A percentile compares a stretch with the other conserved stretches of the same genome.
Evolutionary conservation across 768 basidiomycete genomes (phyloP).

Genomic region (Panus rudis): DNA sequence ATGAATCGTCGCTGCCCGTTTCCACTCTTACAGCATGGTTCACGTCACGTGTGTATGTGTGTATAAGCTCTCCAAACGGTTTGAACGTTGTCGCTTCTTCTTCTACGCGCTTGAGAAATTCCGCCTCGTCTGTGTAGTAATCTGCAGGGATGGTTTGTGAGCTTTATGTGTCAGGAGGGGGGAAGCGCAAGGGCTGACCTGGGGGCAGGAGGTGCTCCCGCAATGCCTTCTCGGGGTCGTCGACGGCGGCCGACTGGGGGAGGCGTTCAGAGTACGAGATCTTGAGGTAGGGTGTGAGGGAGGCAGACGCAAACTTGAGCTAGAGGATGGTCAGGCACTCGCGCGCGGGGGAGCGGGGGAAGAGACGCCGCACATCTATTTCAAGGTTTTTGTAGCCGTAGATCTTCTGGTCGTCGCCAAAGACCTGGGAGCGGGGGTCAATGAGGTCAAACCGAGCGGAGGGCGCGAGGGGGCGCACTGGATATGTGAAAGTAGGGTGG

Average conservation of each 20-base stretch:
- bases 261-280: constrained; percentile 66
- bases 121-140: constrained; percentile 59
- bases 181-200: constrained; percentile 38
- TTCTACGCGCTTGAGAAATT: constrained; percentile 67
- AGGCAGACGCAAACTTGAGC: constrained; percentile 86
- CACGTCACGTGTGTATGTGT: constrained; percentile 68
- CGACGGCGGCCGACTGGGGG: constrained; percentile 58
- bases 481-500: constrained; percentile 90
- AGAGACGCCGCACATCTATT: constrained; percentile 61
- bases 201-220: constrained; percentile 72
- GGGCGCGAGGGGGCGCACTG: constrained; percentile 41
- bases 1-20: constrained; percentile 35
- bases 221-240: constrained; percentile 79
- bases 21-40: too few species aligned
- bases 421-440: constrained; percentile 51
- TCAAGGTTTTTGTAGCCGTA: constrained; percentile 85
- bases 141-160: constrained; percentile 31
- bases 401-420: constrained; percentile 92
- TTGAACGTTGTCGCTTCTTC: constrained; percentile 71
- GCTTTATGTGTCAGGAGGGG: not conserved
- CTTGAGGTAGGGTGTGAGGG: constrained; percentile 67
- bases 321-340: constrained; percentile 22
- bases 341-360: not conserved
- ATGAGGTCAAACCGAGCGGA: not conserved
- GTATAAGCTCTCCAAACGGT: constrained; percentile 70